Conservation (phyloP, 306 rosid species). For the Fragaria ananassa region DNA sequence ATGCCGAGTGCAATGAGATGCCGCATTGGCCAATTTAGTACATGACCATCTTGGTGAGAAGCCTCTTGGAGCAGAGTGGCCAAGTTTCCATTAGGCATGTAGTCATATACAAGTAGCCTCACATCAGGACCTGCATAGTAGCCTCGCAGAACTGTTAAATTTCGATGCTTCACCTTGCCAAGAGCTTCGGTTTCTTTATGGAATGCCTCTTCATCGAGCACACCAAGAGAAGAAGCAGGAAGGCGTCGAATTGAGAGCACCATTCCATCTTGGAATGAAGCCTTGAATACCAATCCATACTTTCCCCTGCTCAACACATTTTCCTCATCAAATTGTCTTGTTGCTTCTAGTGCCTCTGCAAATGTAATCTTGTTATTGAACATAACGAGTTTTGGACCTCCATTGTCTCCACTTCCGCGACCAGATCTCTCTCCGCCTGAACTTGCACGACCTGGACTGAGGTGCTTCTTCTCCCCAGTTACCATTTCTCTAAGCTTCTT, state of each 20-base stretch:
- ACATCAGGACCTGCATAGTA: constrained; percentile 74
- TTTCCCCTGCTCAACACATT: constrained; percentile 75
- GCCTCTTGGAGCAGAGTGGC: constrained; percentile 83
- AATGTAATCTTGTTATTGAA: constrained; percentile 66
- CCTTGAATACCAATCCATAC: constrained; percentile 71
- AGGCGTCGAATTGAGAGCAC: constrained; percentile 77
- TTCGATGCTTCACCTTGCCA: constrained; percentile 71
- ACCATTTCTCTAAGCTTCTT: constrained; percentile 62
- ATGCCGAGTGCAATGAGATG: constrained; percentile 81
- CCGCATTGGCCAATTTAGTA: constrained; percentile 91
- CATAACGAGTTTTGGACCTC: constrained; percentile 77
- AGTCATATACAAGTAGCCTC: constrained; percentile 69
- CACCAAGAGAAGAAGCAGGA: constrained; percentile 30
- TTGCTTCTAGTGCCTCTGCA: constrained; percentile 78
- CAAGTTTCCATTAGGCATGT: constrained; percentile 87
- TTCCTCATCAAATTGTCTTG: constrained; percentile 82
- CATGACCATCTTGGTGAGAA: constrained; percentile 85
- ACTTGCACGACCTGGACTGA: constrained; percentile 60
- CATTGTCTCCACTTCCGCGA: constrained; percentile 69
- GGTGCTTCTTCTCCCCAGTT: constrained; percentile 62
- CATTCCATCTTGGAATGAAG: constrained; percentile 68
- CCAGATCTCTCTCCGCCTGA: constrained; percentile 46
- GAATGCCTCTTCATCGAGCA: constrained; percentile 45
- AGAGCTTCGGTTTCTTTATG: constrained; percentile 72
- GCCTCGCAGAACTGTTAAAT: constrained; percentile 69